Conservation (phyloP, 2,329 filamentous ascomycete species). For the Ophioceras dolichostomum region DNA sequence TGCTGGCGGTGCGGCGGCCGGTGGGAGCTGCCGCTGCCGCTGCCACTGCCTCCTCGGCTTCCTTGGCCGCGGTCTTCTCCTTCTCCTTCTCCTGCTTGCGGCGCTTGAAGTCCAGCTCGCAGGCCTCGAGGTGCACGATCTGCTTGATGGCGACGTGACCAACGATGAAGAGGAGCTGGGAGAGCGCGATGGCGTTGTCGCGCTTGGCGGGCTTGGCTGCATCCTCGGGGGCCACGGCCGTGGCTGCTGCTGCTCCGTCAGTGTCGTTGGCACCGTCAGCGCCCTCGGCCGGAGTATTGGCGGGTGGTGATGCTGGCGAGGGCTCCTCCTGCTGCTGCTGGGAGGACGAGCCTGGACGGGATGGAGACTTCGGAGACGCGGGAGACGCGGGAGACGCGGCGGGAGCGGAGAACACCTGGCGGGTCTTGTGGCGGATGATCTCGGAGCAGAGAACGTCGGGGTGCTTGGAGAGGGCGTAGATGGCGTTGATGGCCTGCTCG, state of each 20-base stretch:
- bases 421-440: constrained; percentile 77
- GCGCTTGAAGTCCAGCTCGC: constrained; percentile 94
- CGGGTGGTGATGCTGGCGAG: too few relatives aligned
- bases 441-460: constrained; percentile 89
- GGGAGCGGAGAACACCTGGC: constrained; percentile 55
- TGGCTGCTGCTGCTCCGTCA: background rate
- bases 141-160: constrained; percentile 97
- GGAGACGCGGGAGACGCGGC: constrained; percentile 34
- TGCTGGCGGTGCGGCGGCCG: constrained; percentile 27
- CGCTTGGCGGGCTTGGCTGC: constrained; percentile 29
- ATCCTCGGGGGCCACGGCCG: background rate
- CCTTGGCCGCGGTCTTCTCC: constrained; percentile 32
- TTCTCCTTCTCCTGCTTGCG: constrained; percentile 86
- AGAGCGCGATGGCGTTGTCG: constrained; percentile 64
- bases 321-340: constrained; percentile 11
- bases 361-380: too few relatives aligned
- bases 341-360: too few relatives aligned
- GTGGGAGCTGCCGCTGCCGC: constrained; percentile 17
- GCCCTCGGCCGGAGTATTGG: too few relatives aligned
- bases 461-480: constrained; percentile 88
- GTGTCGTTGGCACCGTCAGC: constrained; percentile 3
- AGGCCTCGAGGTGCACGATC: constrained; percentile 95
- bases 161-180: constrained; percentile 87
- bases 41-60: constrained; percentile 20
- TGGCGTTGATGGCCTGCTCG: constrained; percentile 90